These are phyloP conservation scores for Penicillium desertorum DNA, from an alignment of 495 filamentous ascomycete genomes.

Conservation along the genomic window DNA sequence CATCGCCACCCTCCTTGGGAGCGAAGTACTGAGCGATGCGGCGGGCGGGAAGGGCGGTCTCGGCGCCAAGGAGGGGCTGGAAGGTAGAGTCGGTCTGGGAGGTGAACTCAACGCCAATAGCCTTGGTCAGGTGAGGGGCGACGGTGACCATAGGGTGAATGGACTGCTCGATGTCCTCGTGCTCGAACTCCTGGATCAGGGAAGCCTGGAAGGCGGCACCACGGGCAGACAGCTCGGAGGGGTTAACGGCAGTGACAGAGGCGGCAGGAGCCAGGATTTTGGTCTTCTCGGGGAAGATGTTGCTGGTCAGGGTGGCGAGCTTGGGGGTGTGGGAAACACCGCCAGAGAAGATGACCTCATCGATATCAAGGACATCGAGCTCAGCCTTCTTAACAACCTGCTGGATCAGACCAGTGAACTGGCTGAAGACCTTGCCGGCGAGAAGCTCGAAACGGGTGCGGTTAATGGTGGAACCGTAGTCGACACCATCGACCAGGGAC, in stretches of 20 bases:
- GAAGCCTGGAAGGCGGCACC: conserved; percentile 95
- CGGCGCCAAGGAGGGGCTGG: conserved; percentile 70
- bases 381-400: conserved; percentile 87
- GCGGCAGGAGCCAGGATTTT: conserved; percentile 81
- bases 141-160: conserved; percentile 94
- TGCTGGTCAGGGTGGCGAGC: conserved; percentile 71
- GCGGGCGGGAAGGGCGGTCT: conserved; percentile 88
- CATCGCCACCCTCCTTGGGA: conserved; percentile 77
- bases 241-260: conserved; percentile 76
- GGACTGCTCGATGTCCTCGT: conserved; percentile 90
- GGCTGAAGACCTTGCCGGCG: conserved; percentile 74
- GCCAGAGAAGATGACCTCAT: conserved; percentile 92
- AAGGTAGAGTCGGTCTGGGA: conserved; percentile 66
- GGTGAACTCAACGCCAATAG: conserved; percentile 80
- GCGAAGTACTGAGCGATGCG: conserved; percentile 72
- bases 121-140: conserved; percentile 81
- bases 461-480: conserved; percentile 90
- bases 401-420: conserved; percentile 82
- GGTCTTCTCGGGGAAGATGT: conserved; percentile 79
- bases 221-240: conserved; percentile 81
- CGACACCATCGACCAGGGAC: conserved; percentile 79
- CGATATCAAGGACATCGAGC: conserved; percentile 87
- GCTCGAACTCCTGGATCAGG: conserved; percentile 86
- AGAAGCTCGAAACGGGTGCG: conserved; percentile 91
- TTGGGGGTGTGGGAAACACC: conserved; percentile 92